Evolutionary conservation across 257 asterid genomes (phyloP), one percentile per base, ranked within the genome.

Genomic region (Agastache rugosa): DNA sequence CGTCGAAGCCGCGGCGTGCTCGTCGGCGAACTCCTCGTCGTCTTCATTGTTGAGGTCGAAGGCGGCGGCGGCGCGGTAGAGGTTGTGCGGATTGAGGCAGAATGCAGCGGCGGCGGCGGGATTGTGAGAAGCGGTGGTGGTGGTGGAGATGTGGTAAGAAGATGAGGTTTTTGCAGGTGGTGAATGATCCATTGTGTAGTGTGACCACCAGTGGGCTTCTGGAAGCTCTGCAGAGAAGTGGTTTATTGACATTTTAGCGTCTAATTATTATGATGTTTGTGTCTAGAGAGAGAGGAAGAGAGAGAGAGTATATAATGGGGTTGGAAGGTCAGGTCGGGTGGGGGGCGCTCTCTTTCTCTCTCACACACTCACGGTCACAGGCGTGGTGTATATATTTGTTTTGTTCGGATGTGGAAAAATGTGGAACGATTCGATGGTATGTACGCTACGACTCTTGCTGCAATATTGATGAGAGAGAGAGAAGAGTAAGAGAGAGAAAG

Each of bases 1-100:
- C 34, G 51, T 55, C 37, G 42, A 10, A 2, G 50, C 23, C 3
- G n/a, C 20, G 16, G 29, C 51, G 1, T 47, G 44, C 17, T 63
- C 80, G 17, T 50, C 77, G 15, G 39, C 51, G 0, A 17, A 14
- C 2, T 83, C 89, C 11, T 82, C 91, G 0, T 80, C 85, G 6
- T 84, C 87, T 0, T 82, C 84, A 41, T 83, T 78, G 81, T 89
- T 89, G n/a, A 91, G 88, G 83, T 87, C 89, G 85, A 89, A 77
- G 44, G 54, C 34, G n/a, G 69, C 75, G 64, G 80, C 54, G 41
- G 77, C 27, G 76, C 55, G 16, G 55, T 37, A 23, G 50, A 7
- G 9, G 47, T 16, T 3, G 8, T 20, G 15, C 7, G 67, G 67
- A 31, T 27, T 8, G 42, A 37, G 42, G 42, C 65, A 8, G 67